phyloP scores from a whole-genome alignment of 2,329 filamentous ascomycete species.

The Aspergillus chevalieri region DNA sequence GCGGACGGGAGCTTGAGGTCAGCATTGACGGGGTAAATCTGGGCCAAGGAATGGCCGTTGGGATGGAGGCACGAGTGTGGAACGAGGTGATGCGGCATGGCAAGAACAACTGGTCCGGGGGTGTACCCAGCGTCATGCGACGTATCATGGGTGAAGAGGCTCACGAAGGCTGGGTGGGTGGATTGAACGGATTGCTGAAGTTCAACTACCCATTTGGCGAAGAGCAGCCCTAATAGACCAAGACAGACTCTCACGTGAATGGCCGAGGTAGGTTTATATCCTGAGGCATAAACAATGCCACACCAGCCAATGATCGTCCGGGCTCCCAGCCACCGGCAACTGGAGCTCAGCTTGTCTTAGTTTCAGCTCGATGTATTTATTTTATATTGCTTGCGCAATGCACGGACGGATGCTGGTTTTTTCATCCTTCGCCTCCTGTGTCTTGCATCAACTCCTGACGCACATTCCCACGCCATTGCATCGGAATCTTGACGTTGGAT shows the following conservation, averaged over 20 bases:
- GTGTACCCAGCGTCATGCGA: constrained; percentile 86
- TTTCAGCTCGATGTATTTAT: neutral
- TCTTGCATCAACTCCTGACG: neutral
- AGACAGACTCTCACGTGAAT: neutral
- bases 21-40: constrained; percentile 69
- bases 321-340: neutral
- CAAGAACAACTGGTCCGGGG: constrained; percentile 59
- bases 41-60: constrained; percentile 61
- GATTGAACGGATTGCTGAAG: constrained; percentile 85
- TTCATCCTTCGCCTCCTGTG: neutral
- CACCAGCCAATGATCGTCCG: neutral
- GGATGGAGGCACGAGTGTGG: constrained; percentile 80
- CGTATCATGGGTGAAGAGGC: constrained; percentile 46
- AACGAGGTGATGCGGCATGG: constrained; percentile 66
- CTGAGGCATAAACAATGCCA: neutral
- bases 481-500: neutral
- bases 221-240: constrained; percentile 21
- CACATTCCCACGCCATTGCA: no score
- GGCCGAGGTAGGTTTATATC: neutral
- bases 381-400: neutral
- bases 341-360: neutral
- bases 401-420: neutral
- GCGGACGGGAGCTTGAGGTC: constrained; percentile 68
- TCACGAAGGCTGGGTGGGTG: constrained; percentile 95
- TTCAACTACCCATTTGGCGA: constrained; percentile 97